These are phyloP conservation scores for Penicillium tannophilum DNA, from an alignment of 495 filamentous ascomycete species.

Conservation along the genomic window DNA sequence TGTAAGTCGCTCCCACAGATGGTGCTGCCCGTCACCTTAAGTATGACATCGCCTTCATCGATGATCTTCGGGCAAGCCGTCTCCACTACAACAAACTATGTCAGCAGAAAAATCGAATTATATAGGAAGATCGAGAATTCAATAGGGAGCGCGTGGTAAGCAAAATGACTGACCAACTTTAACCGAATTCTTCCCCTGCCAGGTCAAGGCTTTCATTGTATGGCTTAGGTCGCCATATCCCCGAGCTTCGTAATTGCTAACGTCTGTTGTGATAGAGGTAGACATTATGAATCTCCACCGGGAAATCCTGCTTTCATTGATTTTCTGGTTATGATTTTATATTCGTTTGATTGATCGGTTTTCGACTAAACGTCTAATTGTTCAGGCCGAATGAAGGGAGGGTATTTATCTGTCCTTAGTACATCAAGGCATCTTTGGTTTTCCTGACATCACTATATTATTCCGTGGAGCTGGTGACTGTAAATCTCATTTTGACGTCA, in stretches of 20 bases:
- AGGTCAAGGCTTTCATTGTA: conserved; percentile 28
- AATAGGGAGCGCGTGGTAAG: no score
- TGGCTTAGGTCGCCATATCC: conserved; percentile 7
- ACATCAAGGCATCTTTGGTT: no score
- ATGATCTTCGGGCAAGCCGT: conserved; percentile 70
- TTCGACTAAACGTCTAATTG: not conserved
- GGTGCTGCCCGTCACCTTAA: conserved; percentile 82
- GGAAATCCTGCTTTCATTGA: not conserved
- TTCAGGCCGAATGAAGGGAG: not conserved
- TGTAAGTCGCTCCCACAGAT: conserved; percentile 89
- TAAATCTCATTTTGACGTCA: no score
- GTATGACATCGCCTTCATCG: conserved; percentile 75
- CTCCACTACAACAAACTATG: conserved; percentile 44
- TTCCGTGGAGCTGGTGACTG: no score
- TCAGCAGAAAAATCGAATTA: not conserved
- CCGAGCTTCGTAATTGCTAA: conserved; percentile 34
- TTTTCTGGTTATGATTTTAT: not conserved
- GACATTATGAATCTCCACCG: not conserved
- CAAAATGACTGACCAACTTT: conserved; percentile 31
- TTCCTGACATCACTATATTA: no score
- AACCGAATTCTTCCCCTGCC: conserved; percentile 44
- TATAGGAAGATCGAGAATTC: no score
- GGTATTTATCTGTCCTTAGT: not conserved
- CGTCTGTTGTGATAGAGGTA: conserved; percentile 30
- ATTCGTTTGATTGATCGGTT: not conserved